Conservation (phyloP, 2,329 filamentous ascomycete species). For the Stemphylium beticola region DNA sequence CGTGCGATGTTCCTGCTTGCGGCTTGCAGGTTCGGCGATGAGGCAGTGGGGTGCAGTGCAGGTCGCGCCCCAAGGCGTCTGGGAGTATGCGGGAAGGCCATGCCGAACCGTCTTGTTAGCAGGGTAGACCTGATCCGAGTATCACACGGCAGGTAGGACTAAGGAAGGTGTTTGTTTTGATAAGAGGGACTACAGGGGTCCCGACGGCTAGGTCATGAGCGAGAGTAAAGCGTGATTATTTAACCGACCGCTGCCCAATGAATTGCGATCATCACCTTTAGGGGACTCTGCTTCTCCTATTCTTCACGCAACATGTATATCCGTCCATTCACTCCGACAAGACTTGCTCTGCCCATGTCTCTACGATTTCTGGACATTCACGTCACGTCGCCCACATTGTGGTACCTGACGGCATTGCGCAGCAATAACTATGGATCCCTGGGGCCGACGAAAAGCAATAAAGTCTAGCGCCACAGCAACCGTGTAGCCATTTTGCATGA, state of each 20-base stretch:
- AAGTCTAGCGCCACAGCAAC: not conserved
- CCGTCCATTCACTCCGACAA: not conserved
- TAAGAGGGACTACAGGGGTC: constrained; percentile 13
- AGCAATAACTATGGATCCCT: not conserved
- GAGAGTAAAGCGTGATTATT: constrained; percentile 10
- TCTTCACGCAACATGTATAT: not conserved
- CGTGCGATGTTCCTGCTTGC: constrained; percentile 62
- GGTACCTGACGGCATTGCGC: not conserved
- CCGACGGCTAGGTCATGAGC: constrained; percentile 4
- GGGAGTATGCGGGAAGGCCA: constrained; percentile 52
- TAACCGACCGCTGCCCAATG: constrained; percentile 15
- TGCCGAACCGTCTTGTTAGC: constrained; percentile 25
- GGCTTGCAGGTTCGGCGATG: constrained; percentile 52
- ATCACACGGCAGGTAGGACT: constrained; percentile 15
- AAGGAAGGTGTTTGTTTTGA: constrained; percentile 23
- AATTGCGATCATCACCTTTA: not conserved
- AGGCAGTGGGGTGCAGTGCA: constrained; percentile 50
- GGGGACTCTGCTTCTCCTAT: constrained; percentile 2
- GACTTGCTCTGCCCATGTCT: not conserved
- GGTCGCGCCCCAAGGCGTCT: constrained; percentile 49
- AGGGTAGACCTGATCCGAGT: constrained; percentile 19
- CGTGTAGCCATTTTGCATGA: not conserved
- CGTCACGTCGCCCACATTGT: not conserved
- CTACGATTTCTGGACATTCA: not conserved
- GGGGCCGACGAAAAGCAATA: not conserved